Evolutionary conservation across 108 stramenopile genomes (phyloP).

Genomic region (Skeletonema costatum): DNA sequence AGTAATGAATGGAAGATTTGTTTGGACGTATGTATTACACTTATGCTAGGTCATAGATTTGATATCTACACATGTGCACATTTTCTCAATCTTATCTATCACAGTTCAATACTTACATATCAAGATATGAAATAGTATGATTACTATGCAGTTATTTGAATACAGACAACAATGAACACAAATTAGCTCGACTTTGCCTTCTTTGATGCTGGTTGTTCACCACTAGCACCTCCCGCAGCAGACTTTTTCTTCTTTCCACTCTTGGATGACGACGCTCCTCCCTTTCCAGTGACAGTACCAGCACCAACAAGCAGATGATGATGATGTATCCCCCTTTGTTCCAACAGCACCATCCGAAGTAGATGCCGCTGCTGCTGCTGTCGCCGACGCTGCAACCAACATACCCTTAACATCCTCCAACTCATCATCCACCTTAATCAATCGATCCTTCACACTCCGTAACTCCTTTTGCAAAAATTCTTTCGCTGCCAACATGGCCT

Average conservation of each 20-base stretch:
- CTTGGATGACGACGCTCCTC: neutral
- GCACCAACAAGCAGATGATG: neutral
- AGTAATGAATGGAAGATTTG: too few species aligned
- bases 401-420: slow-evolving; percentile 54
- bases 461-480: slow-evolving; percentile 73
- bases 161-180: too few species aligned
- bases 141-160: too few species aligned
- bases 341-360: slow-evolving; percentile 3
- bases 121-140: too few species aligned
- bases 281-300: neutral
- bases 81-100: too few species aligned
- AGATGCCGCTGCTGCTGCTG: neutral
- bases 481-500: slow-evolving; percentile 63
- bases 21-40: too few species aligned
- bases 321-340: neutral
- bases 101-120: too few species aligned
- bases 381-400: slow-evolving; percentile 9
- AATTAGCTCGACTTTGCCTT: slow-evolving; percentile 28
- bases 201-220: slow-evolving; percentile 16
- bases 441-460: slow-evolving; percentile 64
- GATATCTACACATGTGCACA: too few species aligned
- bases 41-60: too few species aligned
- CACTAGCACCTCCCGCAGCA: slow-evolving; percentile 9
- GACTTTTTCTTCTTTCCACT: neutral
- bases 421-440: slow-evolving; percentile 51